Base-by-base conservation (phyloP, 257 asterid species). In the Penstemon davidsonii region DNA sequence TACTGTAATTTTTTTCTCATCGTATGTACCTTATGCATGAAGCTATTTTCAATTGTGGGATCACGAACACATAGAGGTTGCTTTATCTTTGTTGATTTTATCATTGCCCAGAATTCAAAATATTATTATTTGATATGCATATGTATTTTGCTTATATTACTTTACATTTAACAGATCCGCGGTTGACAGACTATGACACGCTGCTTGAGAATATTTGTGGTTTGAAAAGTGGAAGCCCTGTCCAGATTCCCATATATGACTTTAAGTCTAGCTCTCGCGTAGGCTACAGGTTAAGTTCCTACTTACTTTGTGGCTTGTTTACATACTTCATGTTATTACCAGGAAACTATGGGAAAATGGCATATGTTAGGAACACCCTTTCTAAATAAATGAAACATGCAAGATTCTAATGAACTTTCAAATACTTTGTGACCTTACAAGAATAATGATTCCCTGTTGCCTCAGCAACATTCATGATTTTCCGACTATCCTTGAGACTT, bases 101-200 rank as follows among this genome's bases (percentile, higher is more conserved):
- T 7, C 13, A 3, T 15, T n/a, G 13, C 5, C 0, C 13, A 3
- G 55, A 50, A 50, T 7, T 50, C 55, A 12, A 12, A n/a, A 15
- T 12, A 3, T 50, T 5, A 4, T 19, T 19, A 11, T 50, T 11
- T 50, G 4, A 11, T 50, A 5, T 7, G 5, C 13, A 12, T 12
- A 50, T 50, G 19, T 3, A 50, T 12, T 50, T 50, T 50, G 3
- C 13, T 50, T 50, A 25, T 25, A 25, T 25, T 25, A 25, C 2
- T 1, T 25, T 25, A 25, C 33, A 25, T 25, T 75, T 65, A 72
- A 80, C 92, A 93, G 98, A 93, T 80, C 98, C 98, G 42, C 97
- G 98, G 80, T 79, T 93, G 83, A 90, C 98, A 5, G 98, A 93
- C 81, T 93, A 93, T 83, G 98, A 84, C 84, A 87, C 98, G 9